These are phyloP conservation scores for Apiospora saccharicola DNA, from an alignment of 2,329 filamentous ascomycete species.

Conservation along the genomic window DNA sequence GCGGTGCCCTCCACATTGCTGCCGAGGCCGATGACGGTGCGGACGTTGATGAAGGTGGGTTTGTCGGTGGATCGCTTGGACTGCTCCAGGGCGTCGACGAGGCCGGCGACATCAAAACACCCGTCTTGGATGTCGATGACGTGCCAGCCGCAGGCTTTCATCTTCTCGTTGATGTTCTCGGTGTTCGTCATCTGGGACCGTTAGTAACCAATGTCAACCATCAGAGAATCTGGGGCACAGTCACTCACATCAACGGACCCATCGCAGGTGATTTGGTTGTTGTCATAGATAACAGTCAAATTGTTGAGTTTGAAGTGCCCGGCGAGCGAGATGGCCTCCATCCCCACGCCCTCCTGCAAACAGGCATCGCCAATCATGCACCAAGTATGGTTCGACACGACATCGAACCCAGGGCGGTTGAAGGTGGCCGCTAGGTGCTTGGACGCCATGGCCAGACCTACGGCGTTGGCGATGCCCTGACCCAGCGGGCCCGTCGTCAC, in stretches of 20 bases:
- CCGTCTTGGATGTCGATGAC: conserved; percentile 60
- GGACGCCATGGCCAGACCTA: conserved; percentile 62
- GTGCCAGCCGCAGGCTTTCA: conserved; percentile 60
- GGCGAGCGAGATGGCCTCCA: conserved; percentile 62
- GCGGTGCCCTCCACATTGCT: conserved; percentile 55
- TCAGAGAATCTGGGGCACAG: too few species aligned
- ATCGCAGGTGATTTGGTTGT: conserved; percentile 65
- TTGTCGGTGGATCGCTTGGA: conserved; percentile 49
- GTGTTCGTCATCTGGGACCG: conserved; percentile 48
- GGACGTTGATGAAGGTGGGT: conserved; percentile 64
- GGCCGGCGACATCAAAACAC: conserved; percentile 53
- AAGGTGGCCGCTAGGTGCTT: conserved; percentile 60
- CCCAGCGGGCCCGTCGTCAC: conserved; percentile 65
- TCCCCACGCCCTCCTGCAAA: conserved; percentile 61
- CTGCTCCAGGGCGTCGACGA: conserved; percentile 53
- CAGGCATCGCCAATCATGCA: conserved; percentile 64
- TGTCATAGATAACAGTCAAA: conserved; percentile 62
- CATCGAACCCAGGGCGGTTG: conserved; percentile 55
- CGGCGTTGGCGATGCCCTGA: conserved; percentile 63
- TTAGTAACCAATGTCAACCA: not conserved
- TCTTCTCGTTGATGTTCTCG: conserved; percentile 63
- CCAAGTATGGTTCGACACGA: conserved; percentile 59
- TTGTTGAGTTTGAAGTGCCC: conserved; percentile 60
- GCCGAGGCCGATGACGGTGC: conserved; percentile 62
- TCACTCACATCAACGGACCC: conserved; percentile 58